A percentile compares a stretch with the other conserved stretches of the same genome.
These are phyloP conservation scores for Boletus reticulatus DNA, from an alignment of 768 basidiomycete genomes.

Conservation along the genomic window DNA sequence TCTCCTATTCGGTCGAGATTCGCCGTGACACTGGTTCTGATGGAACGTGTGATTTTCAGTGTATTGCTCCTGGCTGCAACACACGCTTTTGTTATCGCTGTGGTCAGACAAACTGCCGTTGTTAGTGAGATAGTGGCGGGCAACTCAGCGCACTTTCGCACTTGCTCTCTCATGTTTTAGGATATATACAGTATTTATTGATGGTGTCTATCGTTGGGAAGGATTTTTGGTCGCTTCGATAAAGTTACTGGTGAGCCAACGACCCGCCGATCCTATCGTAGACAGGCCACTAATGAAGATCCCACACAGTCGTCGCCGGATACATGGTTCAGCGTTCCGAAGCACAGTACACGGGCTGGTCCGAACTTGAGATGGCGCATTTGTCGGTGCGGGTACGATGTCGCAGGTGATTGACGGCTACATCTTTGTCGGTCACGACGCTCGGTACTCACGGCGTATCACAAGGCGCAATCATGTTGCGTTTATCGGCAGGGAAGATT, in stretches of 20 bases:
- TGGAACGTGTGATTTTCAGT: constrained; percentile 32
- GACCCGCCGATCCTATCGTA: background rate
- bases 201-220: too few species aligned
- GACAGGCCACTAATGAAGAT: background rate
- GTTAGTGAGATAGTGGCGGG: constrained; percentile 32
- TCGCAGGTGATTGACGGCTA: constrained; percentile 37
- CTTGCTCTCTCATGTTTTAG: constrained; percentile 27
- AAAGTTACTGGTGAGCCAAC: constrained; percentile 30
- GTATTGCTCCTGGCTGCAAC: constrained; percentile 55
- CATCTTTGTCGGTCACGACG: background rate
- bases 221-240: too few species aligned
- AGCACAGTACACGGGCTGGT: constrained; percentile 38
- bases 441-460: background rate
- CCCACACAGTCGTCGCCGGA: constrained; percentile 35
- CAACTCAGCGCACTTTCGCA: constrained; percentile 32
- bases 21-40: background rate
- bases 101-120: constrained; percentile 37
- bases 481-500: constrained; percentile 51
- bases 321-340: constrained; percentile 37
- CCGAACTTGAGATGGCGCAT: constrained; percentile 44
- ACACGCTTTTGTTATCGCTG: constrained; percentile 56
- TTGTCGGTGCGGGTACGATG: constrained; percentile 46
- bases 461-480: constrained; percentile 47
- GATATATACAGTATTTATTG: background rate
- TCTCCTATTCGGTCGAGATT: background rate